phyloP scores from a whole-genome alignment of 2,329 filamentous ascomycete species.

The Diaporthe capsici region DNA sequence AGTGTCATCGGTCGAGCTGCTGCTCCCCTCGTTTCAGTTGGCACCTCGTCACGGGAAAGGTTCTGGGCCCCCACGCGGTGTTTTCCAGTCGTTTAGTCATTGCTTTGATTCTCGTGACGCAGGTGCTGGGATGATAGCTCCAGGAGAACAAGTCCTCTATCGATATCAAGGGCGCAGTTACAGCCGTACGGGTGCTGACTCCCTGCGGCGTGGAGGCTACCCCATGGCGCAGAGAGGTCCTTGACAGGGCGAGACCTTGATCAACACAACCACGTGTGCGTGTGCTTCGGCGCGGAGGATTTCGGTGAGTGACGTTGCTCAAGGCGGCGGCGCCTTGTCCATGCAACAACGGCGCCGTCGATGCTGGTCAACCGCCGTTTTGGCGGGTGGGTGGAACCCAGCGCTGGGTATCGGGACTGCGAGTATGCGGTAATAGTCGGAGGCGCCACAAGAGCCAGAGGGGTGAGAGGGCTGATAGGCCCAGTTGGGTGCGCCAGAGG shows the following conservation, averaged over 20 bases:
- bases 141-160: background rate
- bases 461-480: slow-evolving; percentile 16
- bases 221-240: background rate
- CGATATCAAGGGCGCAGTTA: background rate
- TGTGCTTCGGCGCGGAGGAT: slow-evolving; percentile 29
- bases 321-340: slow-evolving; percentile 20
- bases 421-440: slow-evolving; percentile 13
- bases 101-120: slow-evolving; percentile 33
- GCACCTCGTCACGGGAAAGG: slow-evolving; percentile 15
- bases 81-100: slow-evolving; percentile 33
- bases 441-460: slow-evolving; percentile 13
- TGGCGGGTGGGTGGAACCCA: slow-evolving; percentile 22
- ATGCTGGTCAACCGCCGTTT: slow-evolving; percentile 26
- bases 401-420: background rate
- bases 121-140: slow-evolving; percentile 29
- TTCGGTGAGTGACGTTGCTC: slow-evolving; percentile 27
- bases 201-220: slow-evolving; percentile 5
- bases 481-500: background rate
- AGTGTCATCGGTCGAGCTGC: slow-evolving; percentile 19
- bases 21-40: slow-evolving; percentile 28
- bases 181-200: slow-evolving; percentile 17
- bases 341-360: slow-evolving; percentile 23
- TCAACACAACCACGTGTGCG: slow-evolving; percentile 32
- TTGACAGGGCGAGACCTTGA: slow-evolving; percentile 30
- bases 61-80: slow-evolving; percentile 23